A percentile compares a stretch with the other conserved stretches of the same genome.
These are phyloP conservation scores for Andrographis paniculata DNA, from an alignment of 305 asterid genomes.

Conservation along the genomic window DNA sequence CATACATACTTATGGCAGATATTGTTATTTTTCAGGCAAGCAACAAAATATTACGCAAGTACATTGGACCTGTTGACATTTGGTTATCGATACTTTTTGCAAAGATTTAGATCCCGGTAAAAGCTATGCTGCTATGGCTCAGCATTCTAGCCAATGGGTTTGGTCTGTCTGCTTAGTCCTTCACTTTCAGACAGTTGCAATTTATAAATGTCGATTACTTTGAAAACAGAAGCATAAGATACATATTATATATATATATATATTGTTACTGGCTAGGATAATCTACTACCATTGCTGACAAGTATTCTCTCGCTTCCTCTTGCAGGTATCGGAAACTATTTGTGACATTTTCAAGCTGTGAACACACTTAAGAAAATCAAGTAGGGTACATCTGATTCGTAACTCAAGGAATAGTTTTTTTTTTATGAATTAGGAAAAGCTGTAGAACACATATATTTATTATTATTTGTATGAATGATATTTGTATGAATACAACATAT, in stretches of 20 bases:
- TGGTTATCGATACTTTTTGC: conserved; percentile 58
- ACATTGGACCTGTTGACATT: conserved; percentile 65
- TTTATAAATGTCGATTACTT: no score
- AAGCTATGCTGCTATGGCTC: conserved; percentile 81
- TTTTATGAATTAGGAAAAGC: no score
- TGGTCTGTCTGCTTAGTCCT: conserved; percentile 39
- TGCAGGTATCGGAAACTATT: conserved; percentile 89
- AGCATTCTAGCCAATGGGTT: conserved; percentile 83
- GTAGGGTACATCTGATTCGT: no score
- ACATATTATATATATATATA: background rate
- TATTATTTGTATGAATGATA: no score
- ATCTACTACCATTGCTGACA: background rate
- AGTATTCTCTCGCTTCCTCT: conserved; percentile 1
- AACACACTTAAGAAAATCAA: conserved; percentile 58
- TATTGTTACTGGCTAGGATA: background rate
- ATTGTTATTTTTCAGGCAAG: conserved; percentile 40
- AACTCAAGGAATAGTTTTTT: no score
- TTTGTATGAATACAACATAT: no score
- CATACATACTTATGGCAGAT: background rate
- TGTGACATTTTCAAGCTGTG: conserved; percentile 72
- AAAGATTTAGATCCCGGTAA: conserved; percentile 41
- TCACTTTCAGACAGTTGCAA: background rate
- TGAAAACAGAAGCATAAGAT: no score
- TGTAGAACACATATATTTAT: no score
- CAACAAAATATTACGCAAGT: conserved; percentile 63